Evolutionary conservation across 306 rosid species (phyloP), one percentile per base, ranked within the genome.

Genomic region (Medicago ruthenica): DNA sequence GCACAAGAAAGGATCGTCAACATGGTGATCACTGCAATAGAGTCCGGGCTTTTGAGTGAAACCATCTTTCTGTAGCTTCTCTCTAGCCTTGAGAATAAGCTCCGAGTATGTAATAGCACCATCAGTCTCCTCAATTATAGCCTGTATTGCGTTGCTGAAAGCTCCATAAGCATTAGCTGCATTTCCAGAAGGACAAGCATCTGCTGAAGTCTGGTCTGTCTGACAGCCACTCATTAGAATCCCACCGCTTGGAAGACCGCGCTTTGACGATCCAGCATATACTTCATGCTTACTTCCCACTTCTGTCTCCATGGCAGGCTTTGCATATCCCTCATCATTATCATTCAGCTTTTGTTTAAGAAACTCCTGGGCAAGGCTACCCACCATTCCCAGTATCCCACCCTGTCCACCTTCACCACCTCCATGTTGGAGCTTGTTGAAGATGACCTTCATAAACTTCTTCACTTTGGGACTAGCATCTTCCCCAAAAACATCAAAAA

Each of bases 391-490:
- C 73, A 88, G 27, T 8, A 93, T 62, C 4, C 97, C 88, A 62
- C 91, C 73, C 6, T 80, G 82, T 16, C 61, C 87, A 68, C 85
- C 71, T 14, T 73, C 84, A 39, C 70, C 86, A 20, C 59, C 50
- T 4, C 84, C 84, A 0, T 83, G 81, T 51, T 83, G 87, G 78
- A 95, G 91, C 63, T 92, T 90, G 79, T 64, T 24, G 36, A 92
- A 44, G 47, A 92, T 80, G 27, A 92, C 80, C 75, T 92, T 90
- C 97, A 92, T 95, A 90, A 92, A 95, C 91, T 95, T 95, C 91
- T 95, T 95, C 72, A 95, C 99, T 80, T 95, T 95, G 1, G 99
- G 99, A 76, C 93, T 94, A 9, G 98, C 85, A 80, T 94, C 98
- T n/a, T 94, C 92, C 20, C 98, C 98, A 10, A 92, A 94, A n/a